Base-by-base conservation (phyloP, 257 asterid genomes). In the Jacaranda mimosifolia region DNA sequence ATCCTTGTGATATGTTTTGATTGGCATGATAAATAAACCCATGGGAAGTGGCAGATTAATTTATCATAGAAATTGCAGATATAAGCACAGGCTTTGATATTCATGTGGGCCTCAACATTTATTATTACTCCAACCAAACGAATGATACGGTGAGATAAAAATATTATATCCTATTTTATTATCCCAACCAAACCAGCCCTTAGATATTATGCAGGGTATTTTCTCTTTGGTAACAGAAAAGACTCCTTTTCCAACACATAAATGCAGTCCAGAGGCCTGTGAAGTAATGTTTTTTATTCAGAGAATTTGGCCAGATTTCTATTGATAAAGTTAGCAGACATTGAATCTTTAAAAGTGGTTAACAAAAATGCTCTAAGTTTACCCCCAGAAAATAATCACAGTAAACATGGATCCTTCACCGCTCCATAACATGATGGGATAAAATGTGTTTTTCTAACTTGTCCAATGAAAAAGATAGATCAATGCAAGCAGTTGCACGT, bases 361-460 rank as follows among this genome's bases (percentile, higher is more conserved):
- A 18, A n/a, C 53, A 77, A 56, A 53, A 3, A 56, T 0, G 18
- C 63, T 69, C 9, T 13, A n/a, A 49, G 9, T 39, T 62, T 17
- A 32, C 11, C 21, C 15, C 32, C 43, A 17, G 17, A 77, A 21
- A 43, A 77, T 46, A 36, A 21, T 62, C 35, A 49, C 17, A 35
- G 8, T 58, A 45, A 46, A 59, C 68, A 49, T 36, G 35, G 12
- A 42, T 10, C 39, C 58, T 42, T 42, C 46, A 42, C 46, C 4
- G 46, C 46, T 38, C 51, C 48, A 69, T 10, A 52, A 52, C 56
- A 75, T 19, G 14, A 32, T 17, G 36, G 7, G 74, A 53, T 8
- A 18, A 38, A 35, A 75, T 36, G 60, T 48, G 79, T 21, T 49
- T 8, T 51, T 75, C 58, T 7, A 56, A 18, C 39, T 13, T 18